A percentile compares a stretch with the other conserved stretches of the same genome.
These are phyloP conservation scores for Triticum turgidum DNA, from an alignment of 176 grass and related monocot genomes.

Conservation along the genomic window DNA sequence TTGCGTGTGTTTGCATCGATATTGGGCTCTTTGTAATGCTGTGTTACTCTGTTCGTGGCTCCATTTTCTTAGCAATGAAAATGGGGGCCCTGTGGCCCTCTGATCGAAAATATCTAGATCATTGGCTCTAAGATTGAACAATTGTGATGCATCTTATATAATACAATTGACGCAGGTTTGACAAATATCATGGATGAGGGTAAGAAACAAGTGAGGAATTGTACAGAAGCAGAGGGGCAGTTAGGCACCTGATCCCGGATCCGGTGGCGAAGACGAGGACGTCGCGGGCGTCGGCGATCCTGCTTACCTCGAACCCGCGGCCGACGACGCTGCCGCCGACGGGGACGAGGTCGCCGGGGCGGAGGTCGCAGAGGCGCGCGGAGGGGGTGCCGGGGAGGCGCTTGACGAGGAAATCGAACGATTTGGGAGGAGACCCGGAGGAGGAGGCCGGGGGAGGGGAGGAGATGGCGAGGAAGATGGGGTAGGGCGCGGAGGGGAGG, in stretches of 20 bases:
- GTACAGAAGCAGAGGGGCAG: not conserved
- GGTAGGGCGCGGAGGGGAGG: conserved; percentile 40
- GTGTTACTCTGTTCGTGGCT: no score
- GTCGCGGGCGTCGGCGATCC: conserved; percentile 36
- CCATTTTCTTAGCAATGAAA: no score
- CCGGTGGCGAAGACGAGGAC: conserved; percentile 76
- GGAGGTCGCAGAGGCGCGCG: conserved; percentile 54
- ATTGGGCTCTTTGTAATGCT: no score
- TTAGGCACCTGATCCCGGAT: conserved; percentile 64
- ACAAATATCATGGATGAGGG: not conserved
- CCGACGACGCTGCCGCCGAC: conserved; percentile 57
- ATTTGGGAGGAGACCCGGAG: not conserved
- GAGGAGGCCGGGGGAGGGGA: conserved; percentile 35
- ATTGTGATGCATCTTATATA: not conserved
- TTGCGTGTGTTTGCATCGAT: no score
- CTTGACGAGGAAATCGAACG: conserved; percentile 75
- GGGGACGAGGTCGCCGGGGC: conserved; percentile 46
- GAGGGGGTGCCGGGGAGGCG: conserved; percentile 58
- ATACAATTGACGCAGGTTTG: not conserved
- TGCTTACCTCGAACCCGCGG: conserved; percentile 46
- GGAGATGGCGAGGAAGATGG: conserved; percentile 75
- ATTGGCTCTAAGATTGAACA: not conserved
- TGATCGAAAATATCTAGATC: no score
- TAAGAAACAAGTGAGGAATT: not conserved
- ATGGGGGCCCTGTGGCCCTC: no score